A percentile compares a stretch with the other conserved stretches of the same genome.
These are phyloP conservation scores for Aspergillus proliferans DNA, from an alignment of 2,329 filamentous ascomycete species.

Conservation along the genomic window DNA sequence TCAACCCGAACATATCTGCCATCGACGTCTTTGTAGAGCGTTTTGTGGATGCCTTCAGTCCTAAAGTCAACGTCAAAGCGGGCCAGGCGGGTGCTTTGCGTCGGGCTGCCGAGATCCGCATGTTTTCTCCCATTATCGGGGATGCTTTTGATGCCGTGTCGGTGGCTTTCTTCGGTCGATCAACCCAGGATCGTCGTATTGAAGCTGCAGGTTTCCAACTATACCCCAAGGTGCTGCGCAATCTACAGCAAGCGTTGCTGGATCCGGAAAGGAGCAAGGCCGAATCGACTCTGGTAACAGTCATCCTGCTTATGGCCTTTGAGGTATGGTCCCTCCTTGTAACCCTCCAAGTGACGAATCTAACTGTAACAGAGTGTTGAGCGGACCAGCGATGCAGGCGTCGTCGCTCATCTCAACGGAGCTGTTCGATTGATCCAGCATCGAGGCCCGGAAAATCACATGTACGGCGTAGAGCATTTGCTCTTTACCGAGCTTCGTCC, in stretches of 20 bases:
- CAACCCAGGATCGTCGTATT: conserved; percentile 27
- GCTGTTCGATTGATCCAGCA: conserved; percentile 33
- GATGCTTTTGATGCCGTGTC: conserved; percentile 35
- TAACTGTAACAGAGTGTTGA: conserved; percentile 26
- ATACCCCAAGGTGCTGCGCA: conserved; percentile 30
- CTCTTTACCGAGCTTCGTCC: conserved; percentile 34
- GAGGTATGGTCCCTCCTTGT: conserved; percentile 18
- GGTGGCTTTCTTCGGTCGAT: conserved; percentile 34
- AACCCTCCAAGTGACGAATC: not conserved
- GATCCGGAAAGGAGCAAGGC: conserved; percentile 32
- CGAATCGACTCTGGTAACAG: conserved; percentile 34
- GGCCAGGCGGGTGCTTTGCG: conserved; percentile 32
- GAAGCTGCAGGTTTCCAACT: conserved; percentile 28
- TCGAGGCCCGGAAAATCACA: conserved; percentile 34
- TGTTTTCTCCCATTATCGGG: conserved; percentile 33
- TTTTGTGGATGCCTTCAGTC: conserved; percentile 36
- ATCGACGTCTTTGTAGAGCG: conserved; percentile 33
- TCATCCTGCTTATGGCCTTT: conserved; percentile 33
- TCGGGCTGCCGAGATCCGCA: conserved; percentile 32
- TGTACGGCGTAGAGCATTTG: conserved; percentile 35
- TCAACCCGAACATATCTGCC: conserved; percentile 15
- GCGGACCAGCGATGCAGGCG: conserved; percentile 27
- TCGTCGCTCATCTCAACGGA: conserved; percentile 29
- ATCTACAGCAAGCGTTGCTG: conserved; percentile 30
- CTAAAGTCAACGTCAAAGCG: conserved; percentile 28